Base-by-base conservation (phyloP, 2,329 filamentous ascomycete species). In the Fragosphaeria purpurea region DNA sequence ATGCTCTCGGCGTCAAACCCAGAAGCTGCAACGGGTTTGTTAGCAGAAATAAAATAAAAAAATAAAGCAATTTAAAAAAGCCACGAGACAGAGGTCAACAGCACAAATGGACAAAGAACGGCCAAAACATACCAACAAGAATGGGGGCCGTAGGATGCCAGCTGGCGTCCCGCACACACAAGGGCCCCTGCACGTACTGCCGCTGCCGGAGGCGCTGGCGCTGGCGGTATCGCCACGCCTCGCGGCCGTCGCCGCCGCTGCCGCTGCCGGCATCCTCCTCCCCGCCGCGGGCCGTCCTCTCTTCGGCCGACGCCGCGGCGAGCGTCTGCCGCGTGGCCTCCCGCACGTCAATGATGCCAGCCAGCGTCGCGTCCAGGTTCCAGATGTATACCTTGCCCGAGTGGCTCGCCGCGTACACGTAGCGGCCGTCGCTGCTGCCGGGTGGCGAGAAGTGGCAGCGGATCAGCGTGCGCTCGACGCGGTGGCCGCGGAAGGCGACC, bases 371-470 rank as follows among this genome's bases (percentile, higher is more conserved):
- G 62, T 98, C 57, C 67, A 97, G 71, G 62, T 97, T 97, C 77
- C 87, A 98, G 41, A 97, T 79, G 59, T 89, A 91, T 0, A 96
- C 86, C 53, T 85, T 86, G 46, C 93, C 93, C 58, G 96, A 88
- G 56, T 88, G 82, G 59, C 87, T 94, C 30, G 93, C 93, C 22
- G 85, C 86, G 68, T 96, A 97, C 30, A 98, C 89, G 62, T 96
- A 97, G 59, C 88, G 78, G 7, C 86, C 89, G 63, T 96, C 86
- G 2, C 88, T 91, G 62, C 87, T 90, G 9, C 77, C 80, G 0
- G 88, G 82, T 0, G 93, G 93, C 35, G 87, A 93, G 68, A 98
- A 98, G 67, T 97, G 91, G 61, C 93, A 97, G 54, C 93, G 77
- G 58, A 97, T 96, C 41, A 97, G 74, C 1, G 93, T 97, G 60